These are phyloP conservation scores for Alternaria panax DNA, from an alignment of 2,329 filamentous ascomycete genomes.

Conservation along the genomic window DNA sequence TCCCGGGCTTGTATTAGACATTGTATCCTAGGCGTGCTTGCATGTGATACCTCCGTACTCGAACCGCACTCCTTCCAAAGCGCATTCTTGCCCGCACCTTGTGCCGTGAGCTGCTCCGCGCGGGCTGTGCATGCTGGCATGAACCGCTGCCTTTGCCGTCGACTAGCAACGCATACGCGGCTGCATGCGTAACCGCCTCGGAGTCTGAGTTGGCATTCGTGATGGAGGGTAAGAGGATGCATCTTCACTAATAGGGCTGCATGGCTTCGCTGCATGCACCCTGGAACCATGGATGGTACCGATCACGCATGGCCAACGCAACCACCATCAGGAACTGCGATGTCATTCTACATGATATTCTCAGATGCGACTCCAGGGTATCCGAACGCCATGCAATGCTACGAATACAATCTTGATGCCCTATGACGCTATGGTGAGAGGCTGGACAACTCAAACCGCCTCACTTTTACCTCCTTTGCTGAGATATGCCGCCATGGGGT, in stretches of 20 bases:
- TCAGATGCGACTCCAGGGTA: conserved; percentile 31
- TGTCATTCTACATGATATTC: conserved; percentile 43
- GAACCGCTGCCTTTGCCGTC: conserved; percentile 28
- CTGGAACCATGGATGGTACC: conserved; percentile 30
- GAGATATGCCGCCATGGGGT: conserved; percentile 86
- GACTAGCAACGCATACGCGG: conserved; percentile 44
- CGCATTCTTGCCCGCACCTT: background rate
- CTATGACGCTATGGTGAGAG: conserved; percentile 15
- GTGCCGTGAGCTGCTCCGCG: conserved; percentile 5
- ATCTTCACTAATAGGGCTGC: conserved; percentile 24
- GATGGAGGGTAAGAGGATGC: conserved; percentile 26
- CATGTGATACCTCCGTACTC: background rate
- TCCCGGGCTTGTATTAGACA: background rate
- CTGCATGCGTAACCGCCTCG: conserved; percentile 41
- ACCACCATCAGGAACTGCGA: conserved; percentile 39
- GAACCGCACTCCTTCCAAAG: background rate
- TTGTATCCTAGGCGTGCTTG: background rate
- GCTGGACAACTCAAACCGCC: conserved; percentile 51
- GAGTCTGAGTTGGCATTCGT: conserved; percentile 35
- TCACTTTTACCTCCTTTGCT: conserved; percentile 72
- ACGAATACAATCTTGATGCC: conserved; percentile 25
- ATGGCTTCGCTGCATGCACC: conserved; percentile 20
- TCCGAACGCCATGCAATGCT: conserved; percentile 48
- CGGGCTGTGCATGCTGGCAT: conserved; percentile 8
- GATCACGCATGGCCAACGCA: conserved; percentile 46